A percentile compares a stretch with the other conserved stretches of the same genome.
phyloP scores from a whole-genome alignment of 2,329 filamentous ascomycete genomes.

The Tolypocladium ophioglossoides region DNA sequence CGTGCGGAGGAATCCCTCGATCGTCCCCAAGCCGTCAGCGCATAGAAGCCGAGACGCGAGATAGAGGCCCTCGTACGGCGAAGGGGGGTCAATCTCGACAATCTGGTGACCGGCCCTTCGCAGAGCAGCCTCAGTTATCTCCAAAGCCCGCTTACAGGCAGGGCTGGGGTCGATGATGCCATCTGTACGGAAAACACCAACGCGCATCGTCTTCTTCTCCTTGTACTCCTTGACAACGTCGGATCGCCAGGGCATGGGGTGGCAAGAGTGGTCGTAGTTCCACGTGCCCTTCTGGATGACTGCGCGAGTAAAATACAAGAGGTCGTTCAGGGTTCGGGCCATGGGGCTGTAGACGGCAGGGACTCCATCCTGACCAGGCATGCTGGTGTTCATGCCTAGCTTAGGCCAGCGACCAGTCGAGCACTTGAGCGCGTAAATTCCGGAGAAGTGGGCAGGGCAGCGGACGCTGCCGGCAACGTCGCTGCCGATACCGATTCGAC shows the following conservation, averaged over 20 bases:
- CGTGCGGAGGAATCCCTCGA: constrained; percentile 62
- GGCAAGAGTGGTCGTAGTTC: constrained; percentile 78
- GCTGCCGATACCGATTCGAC: constrained; percentile 79
- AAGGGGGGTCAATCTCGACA: constrained; percentile 49
- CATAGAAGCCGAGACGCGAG: constrained; percentile 75
- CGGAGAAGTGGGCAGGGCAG: constrained; percentile 78
- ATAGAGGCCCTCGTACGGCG: constrained; percentile 63
- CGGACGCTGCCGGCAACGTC: constrained; percentile 87
- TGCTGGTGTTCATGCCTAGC: constrained; percentile 70
- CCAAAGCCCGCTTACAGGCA: constrained; percentile 67
- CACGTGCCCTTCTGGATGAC: constrained; percentile 77
- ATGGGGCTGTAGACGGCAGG: constrained; percentile 87
- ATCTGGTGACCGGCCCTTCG: constrained; percentile 66
- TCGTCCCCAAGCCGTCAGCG: constrained; percentile 72
- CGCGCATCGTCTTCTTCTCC: constrained; percentile 51
- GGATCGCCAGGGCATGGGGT: constrained; percentile 70
- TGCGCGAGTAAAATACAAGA: constrained; percentile 72
- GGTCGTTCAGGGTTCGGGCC: constrained; percentile 73
- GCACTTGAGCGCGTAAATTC: constrained; percentile 78
- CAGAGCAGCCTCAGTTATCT: constrained; percentile 60
- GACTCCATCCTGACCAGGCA: constrained; percentile 87
- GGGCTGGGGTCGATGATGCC: constrained; percentile 79
- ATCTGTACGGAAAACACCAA: constrained; percentile 72
- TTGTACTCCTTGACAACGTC: constrained; percentile 48
- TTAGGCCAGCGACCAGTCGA: constrained; percentile 89